Evolutionary conservation across 129 eudicot species (phyloP).

Genomic region (Tagetes erecta): DNA sequence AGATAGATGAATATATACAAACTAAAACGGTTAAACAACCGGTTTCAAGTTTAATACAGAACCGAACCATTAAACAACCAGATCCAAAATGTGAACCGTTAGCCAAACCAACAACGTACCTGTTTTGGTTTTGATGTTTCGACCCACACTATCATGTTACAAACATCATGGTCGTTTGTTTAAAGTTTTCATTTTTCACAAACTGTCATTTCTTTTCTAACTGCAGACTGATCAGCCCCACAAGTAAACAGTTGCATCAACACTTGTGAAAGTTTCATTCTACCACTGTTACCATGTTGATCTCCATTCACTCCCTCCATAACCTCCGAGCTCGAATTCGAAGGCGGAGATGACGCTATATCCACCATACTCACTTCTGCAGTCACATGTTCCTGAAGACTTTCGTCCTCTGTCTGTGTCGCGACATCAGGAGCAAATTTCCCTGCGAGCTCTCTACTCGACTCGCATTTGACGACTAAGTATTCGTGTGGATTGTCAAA

Average conservation of each 20-base stretch:
- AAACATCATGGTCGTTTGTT: too few relatives aligned
- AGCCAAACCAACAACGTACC: too few relatives aligned
- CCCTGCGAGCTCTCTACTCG: constrained; percentile 43
- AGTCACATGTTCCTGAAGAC: not conserved
- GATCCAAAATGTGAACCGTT: too few relatives aligned
- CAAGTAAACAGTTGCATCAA: constrained; percentile 40
- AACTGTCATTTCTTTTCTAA: not conserved
- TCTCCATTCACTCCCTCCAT: constrained; percentile 13
- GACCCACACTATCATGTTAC: too few relatives aligned
- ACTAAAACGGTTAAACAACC: too few relatives aligned
- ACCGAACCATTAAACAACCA: too few relatives aligned
- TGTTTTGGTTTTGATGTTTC: too few relatives aligned
- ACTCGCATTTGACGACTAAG: constrained; percentile 40
- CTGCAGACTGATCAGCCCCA: constrained; percentile 33
- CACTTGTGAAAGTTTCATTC: constrained; percentile 39
- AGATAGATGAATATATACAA: too few relatives aligned
- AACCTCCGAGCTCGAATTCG: constrained; percentile 44
- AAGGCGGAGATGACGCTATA: constrained; percentile 36
- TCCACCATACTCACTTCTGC: constrained; percentile 35
- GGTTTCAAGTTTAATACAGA: too few relatives aligned
- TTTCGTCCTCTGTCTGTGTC: constrained; percentile 32
- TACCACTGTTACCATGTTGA: constrained; percentile 28
- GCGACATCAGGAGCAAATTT: constrained; percentile 30
- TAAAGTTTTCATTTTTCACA: too few relatives aligned
- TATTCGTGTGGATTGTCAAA: constrained; percentile 44